A percentile compares a stretch with the other conserved stretches of the same genome.
Evolutionary conservation across 768 basidiomycete genomes (phyloP).

Genomic region (Naganishia vaughanmartiniae): DNA sequence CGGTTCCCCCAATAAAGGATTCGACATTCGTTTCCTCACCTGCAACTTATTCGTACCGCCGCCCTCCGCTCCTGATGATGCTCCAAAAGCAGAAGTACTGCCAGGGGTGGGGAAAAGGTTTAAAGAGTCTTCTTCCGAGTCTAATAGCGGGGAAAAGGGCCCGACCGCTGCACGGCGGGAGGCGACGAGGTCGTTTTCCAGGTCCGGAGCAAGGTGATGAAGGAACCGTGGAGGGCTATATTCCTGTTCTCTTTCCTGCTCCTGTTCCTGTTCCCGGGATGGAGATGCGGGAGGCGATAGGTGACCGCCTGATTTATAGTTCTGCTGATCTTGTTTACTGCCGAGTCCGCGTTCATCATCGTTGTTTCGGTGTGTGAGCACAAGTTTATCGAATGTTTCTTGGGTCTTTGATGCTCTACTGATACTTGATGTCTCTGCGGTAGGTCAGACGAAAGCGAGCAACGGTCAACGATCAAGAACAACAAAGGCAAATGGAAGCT

Average conservation of each 20-base stretch:
- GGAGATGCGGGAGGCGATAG: neutral
- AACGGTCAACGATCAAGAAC: neutral
- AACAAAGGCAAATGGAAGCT: neutral
- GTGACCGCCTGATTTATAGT: neutral
- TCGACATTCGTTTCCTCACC: constrained; percentile 24
- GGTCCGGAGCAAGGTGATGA: constrained; percentile 6
- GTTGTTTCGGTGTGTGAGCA: neutral
- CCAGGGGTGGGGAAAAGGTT: neutral
- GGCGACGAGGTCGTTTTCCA: constrained; percentile 3
- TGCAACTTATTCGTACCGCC: neutral
- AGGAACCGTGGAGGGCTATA: constrained; percentile 12
- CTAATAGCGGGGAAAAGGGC: neutral
- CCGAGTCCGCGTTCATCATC: neutral
- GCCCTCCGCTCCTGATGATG: neutral
- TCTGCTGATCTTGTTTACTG: constrained; percentile 4
- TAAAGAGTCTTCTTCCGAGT: neutral
- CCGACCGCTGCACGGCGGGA: neutral
- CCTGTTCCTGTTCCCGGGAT: neutral
- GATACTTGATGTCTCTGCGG: neutral
- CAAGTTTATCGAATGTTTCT: neutral
- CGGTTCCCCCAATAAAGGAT: constrained; percentile 25
- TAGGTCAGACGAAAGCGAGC: neutral
- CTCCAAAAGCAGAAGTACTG: too few species aligned
- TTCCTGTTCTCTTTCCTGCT: neutral
- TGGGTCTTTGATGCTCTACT: neutral